A percentile compares a stretch with the other conserved stretches of the same genome.
Evolutionary conservation across 495 filamentous ascomycete genomes (phyloP).

Genomic region (Amphirosellinia nigrospora): DNA sequence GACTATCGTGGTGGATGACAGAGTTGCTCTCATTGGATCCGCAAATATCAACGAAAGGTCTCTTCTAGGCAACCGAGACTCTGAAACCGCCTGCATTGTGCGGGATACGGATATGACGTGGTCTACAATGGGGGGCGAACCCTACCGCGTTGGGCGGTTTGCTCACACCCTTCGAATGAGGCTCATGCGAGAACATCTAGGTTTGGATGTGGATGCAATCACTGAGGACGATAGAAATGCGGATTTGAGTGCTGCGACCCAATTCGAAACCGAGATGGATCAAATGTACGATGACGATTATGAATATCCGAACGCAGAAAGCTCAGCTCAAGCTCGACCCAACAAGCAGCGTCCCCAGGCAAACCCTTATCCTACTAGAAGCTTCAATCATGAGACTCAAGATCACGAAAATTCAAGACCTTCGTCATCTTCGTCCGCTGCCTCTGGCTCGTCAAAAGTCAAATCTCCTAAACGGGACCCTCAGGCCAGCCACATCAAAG

Average conservation of each 20-base stretch:
- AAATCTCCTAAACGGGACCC: slow-evolving; percentile 62
- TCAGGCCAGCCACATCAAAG: slow-evolving; percentile 68
- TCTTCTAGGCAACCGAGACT: slow-evolving; percentile 90
- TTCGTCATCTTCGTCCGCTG: slow-evolving; percentile 28
- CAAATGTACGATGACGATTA: slow-evolving; percentile 55
- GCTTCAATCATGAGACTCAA: slow-evolving; percentile 86
- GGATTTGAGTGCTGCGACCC: slow-evolving; percentile 56
- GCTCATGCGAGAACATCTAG: slow-evolving; percentile 96
- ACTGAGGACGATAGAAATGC: slow-evolving; percentile 76
- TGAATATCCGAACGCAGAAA: slow-evolving; percentile 38
- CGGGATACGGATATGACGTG: slow-evolving; percentile 92
- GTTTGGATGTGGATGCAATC: slow-evolving; percentile 90
- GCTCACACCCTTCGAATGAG: slow-evolving; percentile 92
- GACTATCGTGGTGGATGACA: slow-evolving; percentile 94
- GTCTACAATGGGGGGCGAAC: slow-evolving; percentile 87
- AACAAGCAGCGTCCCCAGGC: slow-evolving; percentile 4
- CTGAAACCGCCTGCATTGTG: slow-evolving; percentile 89
- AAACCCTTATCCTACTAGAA: slow-evolving; percentile 42
- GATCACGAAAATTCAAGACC: slow-evolving; percentile 63
- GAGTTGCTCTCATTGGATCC: slow-evolving; percentile 91
- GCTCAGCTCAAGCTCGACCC: slow-evolving; percentile 29
- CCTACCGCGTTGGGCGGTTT: slow-evolving; percentile 89
- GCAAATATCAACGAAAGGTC: slow-evolving; percentile 99
- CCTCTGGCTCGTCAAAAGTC: slow-evolving; percentile 38
- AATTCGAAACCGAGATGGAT: slow-evolving; percentile 61